Conservation (phyloP, 2,329 filamentous ascomycete species). For the Trichophaea hybrida region DNA sequence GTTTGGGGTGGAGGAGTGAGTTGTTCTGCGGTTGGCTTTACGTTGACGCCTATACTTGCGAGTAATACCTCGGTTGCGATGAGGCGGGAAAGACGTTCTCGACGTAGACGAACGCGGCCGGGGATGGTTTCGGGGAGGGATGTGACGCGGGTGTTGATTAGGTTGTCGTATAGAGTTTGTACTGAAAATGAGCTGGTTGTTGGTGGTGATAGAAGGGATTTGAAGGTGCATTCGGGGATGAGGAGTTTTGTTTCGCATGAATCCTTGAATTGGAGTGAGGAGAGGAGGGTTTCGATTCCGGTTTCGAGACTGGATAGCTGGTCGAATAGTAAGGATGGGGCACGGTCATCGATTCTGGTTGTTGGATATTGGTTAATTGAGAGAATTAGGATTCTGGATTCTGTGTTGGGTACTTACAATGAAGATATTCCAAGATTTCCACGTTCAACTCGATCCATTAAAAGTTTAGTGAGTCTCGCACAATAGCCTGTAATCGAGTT, state of each 20-base stretch:
- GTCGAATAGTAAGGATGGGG: conserved; percentile 12
- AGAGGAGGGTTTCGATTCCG: neutral
- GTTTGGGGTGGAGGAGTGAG: neutral
- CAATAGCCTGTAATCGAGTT: conserved; percentile 5
- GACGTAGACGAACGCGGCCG: neutral
- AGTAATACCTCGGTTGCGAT: conserved; percentile 17
- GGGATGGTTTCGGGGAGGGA: conserved; percentile 9
- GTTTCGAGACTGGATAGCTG: conserved; percentile 2
- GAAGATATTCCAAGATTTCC: conserved; percentile 17
- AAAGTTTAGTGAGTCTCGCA: neutral
- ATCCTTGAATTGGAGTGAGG: neutral
- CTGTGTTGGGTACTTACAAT: conserved; percentile 4
- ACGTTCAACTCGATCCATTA: conserved; percentile 1
- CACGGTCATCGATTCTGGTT: neutral
- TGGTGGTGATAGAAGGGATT: neutral
- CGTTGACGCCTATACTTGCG: conserved; percentile 10
- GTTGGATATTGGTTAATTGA: neutral
- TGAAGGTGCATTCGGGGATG: neutral
- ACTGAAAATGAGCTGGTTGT: neutral
- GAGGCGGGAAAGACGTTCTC: conserved; percentile 13
- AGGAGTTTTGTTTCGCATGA: conserved; percentile 9
- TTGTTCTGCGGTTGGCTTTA: conserved; percentile 4
- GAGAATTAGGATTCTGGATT: neutral
- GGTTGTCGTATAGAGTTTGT: conserved; percentile 6
- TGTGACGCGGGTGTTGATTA: conserved; percentile 8